A percentile compares a stretch with the other conserved stretches of the same genome.
Conservation (phyloP, 2,329 filamentous ascomycete genomes). For the Exserohilum rostratum region DNA sequence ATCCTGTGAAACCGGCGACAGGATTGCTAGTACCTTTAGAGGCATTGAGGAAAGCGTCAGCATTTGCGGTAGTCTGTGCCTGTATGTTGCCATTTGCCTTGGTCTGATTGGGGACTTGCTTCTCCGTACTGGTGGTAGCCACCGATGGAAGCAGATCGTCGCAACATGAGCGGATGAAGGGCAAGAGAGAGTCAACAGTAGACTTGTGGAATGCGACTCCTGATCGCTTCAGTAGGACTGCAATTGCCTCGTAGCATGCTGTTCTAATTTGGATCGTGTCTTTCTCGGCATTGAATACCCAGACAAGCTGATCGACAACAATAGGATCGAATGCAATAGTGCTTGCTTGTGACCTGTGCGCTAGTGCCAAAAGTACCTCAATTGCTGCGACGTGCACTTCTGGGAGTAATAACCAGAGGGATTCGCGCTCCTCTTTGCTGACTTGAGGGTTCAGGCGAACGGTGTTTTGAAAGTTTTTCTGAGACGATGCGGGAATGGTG, state of each 20-base stretch:
- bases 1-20: constrained; percentile 49
- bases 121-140: constrained; percentile 42
- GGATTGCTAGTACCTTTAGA: constrained; percentile 39
- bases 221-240: constrained; percentile 63
- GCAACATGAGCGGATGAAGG: constrained; percentile 72
- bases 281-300: constrained; percentile 67
- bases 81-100: constrained; percentile 48
- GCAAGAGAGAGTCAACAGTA: constrained; percentile 66
- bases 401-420: constrained; percentile 75
- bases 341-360: constrained; percentile 63
- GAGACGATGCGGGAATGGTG: constrained; percentile 55
- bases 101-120: constrained; percentile 46
- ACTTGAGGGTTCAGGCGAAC: constrained; percentile 74
- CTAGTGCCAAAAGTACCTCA: constrained; percentile 63
- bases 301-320: constrained; percentile 72
- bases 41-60: constrained; percentile 71
- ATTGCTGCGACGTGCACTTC: constrained; percentile 76
- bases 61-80: constrained; percentile 61
- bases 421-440: constrained; percentile 79
- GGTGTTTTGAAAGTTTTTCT: constrained; percentile 43
- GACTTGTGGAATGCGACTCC: constrained; percentile 72
- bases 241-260: constrained; percentile 65
- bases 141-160: constrained; percentile 69
- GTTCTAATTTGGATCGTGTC: constrained; percentile 61
- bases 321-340: constrained; percentile 66